Conservation (phyloP, 257 asterid genomes). For the Solanum ossicruentum region DNA sequence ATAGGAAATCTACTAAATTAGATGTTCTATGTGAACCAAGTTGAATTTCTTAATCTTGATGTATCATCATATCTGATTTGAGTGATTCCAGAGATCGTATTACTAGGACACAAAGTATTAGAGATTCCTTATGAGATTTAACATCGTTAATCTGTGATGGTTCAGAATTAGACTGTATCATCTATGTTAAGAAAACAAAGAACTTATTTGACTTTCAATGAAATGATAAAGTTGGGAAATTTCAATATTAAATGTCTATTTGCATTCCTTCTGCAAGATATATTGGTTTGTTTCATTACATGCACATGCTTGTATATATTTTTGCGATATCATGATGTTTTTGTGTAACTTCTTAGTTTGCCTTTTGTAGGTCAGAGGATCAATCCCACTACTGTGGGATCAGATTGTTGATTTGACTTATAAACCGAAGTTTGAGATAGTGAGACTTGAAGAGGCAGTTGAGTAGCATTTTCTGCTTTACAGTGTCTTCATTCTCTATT, state of each 20-base stretch:
- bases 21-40: background rate
- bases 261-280: background rate
- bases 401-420: constrained; percentile 93
- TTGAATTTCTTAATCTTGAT: background rate
- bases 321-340: background rate
- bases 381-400: constrained; percentile 91
- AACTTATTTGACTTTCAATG: background rate
- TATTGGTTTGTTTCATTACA: background rate
- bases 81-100: background rate
- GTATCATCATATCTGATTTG: background rate
- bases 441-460: constrained; percentile 54
- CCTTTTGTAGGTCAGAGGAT: constrained; percentile 68
- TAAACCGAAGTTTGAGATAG: constrained; percentile 66
- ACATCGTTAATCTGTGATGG: background rate
- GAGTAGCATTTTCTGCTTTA: constrained; percentile 23
- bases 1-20: background rate
- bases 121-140: background rate
- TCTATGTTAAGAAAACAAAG: background rate
- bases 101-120: background rate
- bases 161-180: background rate
- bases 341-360: background rate
- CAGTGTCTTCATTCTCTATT: background rate
- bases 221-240: background rate
- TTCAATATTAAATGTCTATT: background rate
- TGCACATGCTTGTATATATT: background rate